Percentiles rank a stretch among this genome's conserved stretches.
Evolutionary conservation across 257 asterid species (phyloP).

Genomic region (Rhazya stricta): DNA sequence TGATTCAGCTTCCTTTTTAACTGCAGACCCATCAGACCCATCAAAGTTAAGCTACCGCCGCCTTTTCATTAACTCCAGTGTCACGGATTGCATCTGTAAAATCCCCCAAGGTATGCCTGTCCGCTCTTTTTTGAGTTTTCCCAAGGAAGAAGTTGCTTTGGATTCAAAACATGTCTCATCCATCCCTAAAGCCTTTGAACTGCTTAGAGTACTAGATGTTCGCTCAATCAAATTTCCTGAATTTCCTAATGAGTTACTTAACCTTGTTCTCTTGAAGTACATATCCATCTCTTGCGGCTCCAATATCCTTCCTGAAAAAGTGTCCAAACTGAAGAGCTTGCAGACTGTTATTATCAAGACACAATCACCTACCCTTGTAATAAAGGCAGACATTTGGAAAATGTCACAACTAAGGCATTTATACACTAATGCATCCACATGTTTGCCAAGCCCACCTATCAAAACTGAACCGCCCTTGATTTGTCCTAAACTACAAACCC

Average conservation of each 20-base stretch:
- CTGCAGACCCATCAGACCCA: background rate
- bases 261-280: slow-evolving; percentile 6
- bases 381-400: slow-evolving; percentile 49
- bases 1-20: too few relatives aligned
- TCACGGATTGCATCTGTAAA: slow-evolving; percentile 29
- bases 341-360: slow-evolving; percentile 47
- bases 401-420: slow-evolving; percentile 54
- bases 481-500: slow-evolving; percentile 33
- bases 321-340: slow-evolving; percentile 50
- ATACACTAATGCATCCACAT: slow-evolving; percentile 36
- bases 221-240: slow-evolving; percentile 16
- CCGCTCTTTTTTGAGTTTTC: slow-evolving; percentile 53
- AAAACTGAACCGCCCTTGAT: too few relatives aligned
- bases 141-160: slow-evolving; percentile 29
- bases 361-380: slow-evolving; percentile 32
- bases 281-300: slow-evolving; percentile 36
- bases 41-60: slow-evolving; percentile 35
- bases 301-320: slow-evolving; percentile 30
- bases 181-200: slow-evolving; percentile 30
- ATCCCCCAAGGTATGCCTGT: slow-evolving; percentile 40
- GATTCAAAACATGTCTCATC: slow-evolving; percentile 32
- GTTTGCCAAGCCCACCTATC: slow-evolving; percentile 9
- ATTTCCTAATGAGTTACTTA: background rate
- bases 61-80: slow-evolving; percentile 45
- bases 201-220: slow-evolving; percentile 35